Base-by-base conservation (phyloP, 2,329 filamentous ascomycete species). In the Rachicladosporium sp. region DNA sequence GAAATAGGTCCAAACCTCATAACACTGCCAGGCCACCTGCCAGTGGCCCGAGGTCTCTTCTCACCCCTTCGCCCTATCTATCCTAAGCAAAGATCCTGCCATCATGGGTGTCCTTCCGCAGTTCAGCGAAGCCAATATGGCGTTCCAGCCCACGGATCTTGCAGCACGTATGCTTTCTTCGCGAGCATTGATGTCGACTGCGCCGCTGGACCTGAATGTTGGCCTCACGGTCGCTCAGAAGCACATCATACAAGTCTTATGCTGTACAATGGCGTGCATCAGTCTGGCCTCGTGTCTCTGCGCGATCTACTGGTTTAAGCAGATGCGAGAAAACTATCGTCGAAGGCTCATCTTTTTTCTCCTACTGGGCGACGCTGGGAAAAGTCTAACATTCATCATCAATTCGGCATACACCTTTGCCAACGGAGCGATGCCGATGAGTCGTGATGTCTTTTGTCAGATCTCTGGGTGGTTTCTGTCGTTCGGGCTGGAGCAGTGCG, bases 281-380 rank as follows among this genome's bases (percentile, higher is more conserved):
- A 83, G 79, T 49, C 62, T 83, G 27, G 38, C 69, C 3, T 66
- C 73, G 8, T 71, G 71, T 0, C 50, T 76, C 5, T 53, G 73
- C 23, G 69, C 76, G 2, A 70, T 80, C 31, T 82, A 80, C 60
- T 86, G 79, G 77, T 86, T 88, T 53, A 64, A 74, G 42, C 70
- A 75, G 45, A 87, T 87, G 79, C 71, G 75, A 48, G 72, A 80
- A 52, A 77, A 71, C 46, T 88, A 87, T 57, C 74, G 82, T 34
- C 80, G 87, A 56, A 76, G 80, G 46, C 69, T 89, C 40, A 80
- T 89, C 42, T 76, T 88, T 69, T 60, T 86, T 31, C 65, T 88
- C 10, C 77, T 89, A 35, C 69, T 77, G 44, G 80, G 79, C 49
- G 81, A 87, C 57, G 71, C 82, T 53, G 73, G 79, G 59, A 82